Base-by-base conservation (phyloP, 371 early-diverging fungal species). In the Syncephalastrum racemosum region DNA sequence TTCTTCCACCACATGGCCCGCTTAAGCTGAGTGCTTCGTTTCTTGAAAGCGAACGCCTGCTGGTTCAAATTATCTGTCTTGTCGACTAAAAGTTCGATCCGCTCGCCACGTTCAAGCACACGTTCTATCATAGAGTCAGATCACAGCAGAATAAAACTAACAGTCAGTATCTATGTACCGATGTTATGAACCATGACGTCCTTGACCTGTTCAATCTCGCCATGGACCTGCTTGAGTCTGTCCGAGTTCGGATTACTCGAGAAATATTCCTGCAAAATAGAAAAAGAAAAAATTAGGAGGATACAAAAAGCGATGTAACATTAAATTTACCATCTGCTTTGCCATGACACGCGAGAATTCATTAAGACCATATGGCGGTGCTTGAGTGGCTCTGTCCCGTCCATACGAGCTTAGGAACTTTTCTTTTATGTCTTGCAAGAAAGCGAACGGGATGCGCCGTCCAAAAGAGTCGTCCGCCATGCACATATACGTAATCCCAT, bases 141-240 rank as follows among this genome's bases (percentile, higher is more conserved):
- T 5, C 19, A 22, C 18, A 22, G 24, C 4, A 46, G 25, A 56
- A 16, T 27, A 42, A 20, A 47, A 53, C n/a, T n/a, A n/a, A n/a
- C n/a, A n/a, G n/a, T n/a, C n/a, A 46, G 27, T 46, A 36, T 22
- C 10, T 15, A 23, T 16, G 23, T 20, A 81, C 87, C 88, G 58
- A 96, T 94, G 63, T 96, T 96, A 67, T 91, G 87, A 10, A 91
- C 91, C 95, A 95, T 95, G 24, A 95, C 92, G 76, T 93, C 94
- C 71, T 91, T 91, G 56, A 95, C 95, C 65, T 92, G 92, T 53
- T 92, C 90, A 60, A 96, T 92, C 72, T 95, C 93, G 18, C 90
- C 90, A 57, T 91, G 90, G 1, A 92, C 92, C 67, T 91, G 89
- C 42, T 87, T 83, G 59, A 93, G 79, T 50, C 82, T 77, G 73